phyloP scores from a whole-genome alignment of 805 yeast genomes.

The Wickerhamiella kurtzmanii region DNA sequence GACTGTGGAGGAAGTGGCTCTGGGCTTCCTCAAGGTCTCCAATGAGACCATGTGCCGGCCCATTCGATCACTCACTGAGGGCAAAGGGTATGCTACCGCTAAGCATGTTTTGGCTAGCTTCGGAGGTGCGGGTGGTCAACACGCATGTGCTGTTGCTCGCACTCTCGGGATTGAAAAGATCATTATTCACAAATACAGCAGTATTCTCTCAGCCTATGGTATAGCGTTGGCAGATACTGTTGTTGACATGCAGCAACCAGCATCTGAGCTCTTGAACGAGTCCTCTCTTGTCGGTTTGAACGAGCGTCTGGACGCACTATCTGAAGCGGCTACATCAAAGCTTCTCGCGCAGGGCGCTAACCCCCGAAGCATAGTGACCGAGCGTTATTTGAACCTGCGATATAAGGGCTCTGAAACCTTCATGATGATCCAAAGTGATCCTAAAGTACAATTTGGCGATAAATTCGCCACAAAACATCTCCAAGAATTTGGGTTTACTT shows the following conservation, averaged over 20 bases:
- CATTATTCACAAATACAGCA: conserved; percentile 66
- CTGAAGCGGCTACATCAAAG: conserved; percentile 30
- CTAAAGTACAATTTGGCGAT: conserved; percentile 17
- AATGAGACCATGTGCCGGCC: conserved; percentile 88
- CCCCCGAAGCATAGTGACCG: conserved; percentile 31
- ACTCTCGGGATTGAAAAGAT: conserved; percentile 56
- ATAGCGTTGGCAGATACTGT: conserved; percentile 79
- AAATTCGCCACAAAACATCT: conserved; percentile 44
- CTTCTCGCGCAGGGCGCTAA: conserved; percentile 37
- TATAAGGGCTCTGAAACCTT: conserved; percentile 86
- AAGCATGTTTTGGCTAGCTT: conserved; percentile 66
- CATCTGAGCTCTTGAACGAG: conserved; percentile 33
- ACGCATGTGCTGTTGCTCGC: conserved; percentile 64
- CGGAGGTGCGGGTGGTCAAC: conserved; percentile 94
- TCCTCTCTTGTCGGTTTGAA: conserved; percentile 27
- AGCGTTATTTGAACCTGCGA: conserved; percentile 60
- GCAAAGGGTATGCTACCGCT: conserved; percentile 57
- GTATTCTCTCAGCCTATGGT: conserved; percentile 77
- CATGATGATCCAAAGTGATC: conserved; percentile 39
- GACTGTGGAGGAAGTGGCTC: conserved; percentile 57
- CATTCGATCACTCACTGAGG: conserved; percentile 70
- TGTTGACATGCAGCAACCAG: conserved; percentile 65
- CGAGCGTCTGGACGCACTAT: conserved; percentile 35
- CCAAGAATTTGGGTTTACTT: conserved; percentile 61
- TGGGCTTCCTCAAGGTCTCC: conserved; percentile 72